Evolutionary conservation across 108 stramenopile species (phyloP).

Genomic region (Cyclostephanos invisitatus): DNA sequence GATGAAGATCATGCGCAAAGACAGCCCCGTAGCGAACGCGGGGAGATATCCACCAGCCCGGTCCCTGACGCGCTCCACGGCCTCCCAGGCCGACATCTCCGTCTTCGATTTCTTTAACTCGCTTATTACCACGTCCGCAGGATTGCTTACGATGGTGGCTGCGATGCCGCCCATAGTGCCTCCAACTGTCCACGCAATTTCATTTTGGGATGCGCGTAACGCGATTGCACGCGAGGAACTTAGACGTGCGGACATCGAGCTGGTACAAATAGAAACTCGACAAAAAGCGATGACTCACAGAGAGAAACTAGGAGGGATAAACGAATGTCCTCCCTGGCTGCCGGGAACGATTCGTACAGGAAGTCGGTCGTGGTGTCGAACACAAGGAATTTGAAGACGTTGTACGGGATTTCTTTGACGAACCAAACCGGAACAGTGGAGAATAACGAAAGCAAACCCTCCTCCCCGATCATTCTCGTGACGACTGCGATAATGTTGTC

Average conservation of each 20-base stretch:
- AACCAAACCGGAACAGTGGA: slow-evolving; percentile 58
- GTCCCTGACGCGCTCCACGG: slow-evolving; percentile 41
- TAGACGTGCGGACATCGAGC: no score
- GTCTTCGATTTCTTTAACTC: slow-evolving; percentile 76
- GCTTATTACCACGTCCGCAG: slow-evolving; percentile 68
- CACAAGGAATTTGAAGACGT: slow-evolving; percentile 61
- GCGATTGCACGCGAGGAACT: no score
- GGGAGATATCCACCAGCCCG: slow-evolving; percentile 32
- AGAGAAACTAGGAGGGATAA: slow-evolving; percentile 68
- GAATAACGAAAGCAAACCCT: slow-evolving; percentile 62
- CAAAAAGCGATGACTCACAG: neutral
- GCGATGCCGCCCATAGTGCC: slow-evolving; percentile 68
- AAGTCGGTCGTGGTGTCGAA: slow-evolving; percentile 61
- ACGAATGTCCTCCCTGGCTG: slow-evolving; percentile 71
- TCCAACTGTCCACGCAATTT: slow-evolving; percentile 24
- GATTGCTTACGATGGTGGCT: slow-evolving; percentile 71
- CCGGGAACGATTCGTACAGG: slow-evolving; percentile 61
- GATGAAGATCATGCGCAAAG: slow-evolving; percentile 70
- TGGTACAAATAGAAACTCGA: no score
- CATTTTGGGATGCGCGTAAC: no score
- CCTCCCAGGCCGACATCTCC: slow-evolving; percentile 56
- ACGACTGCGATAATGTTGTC: slow-evolving; percentile 57
- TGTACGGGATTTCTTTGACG: slow-evolving; percentile 41
- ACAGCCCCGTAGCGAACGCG: slow-evolving; percentile 55
- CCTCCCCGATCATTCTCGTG: slow-evolving; percentile 57